A percentile compares a stretch with the other conserved stretches of the same genome.
These are phyloP conservation scores for Xylaria castorea DNA, from an alignment of 495 filamentous ascomycete species.

Conservation along the genomic window DNA sequence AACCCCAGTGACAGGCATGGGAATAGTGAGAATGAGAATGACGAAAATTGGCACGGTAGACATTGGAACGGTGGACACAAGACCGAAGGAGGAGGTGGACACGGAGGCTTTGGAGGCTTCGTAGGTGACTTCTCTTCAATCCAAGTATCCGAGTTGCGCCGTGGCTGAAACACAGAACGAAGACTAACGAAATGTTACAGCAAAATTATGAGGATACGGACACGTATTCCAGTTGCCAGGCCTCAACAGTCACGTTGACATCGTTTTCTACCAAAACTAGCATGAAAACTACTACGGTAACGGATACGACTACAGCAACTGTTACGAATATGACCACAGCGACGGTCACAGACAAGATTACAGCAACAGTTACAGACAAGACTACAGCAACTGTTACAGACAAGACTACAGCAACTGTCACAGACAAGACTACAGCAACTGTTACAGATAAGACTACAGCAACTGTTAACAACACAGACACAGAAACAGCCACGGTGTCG, in stretches of 20 bases:
- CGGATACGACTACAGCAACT: slow-evolving; percentile 9
- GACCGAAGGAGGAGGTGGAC: neutral
- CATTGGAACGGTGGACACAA: neutral
- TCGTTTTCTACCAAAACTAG: neutral
- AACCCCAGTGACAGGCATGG: neutral
- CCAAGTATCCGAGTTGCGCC: neutral
- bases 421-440: neutral
- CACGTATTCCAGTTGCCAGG: neutral
- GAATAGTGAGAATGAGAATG: neutral
- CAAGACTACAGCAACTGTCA: neutral
- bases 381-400: slow-evolving; percentile 15
- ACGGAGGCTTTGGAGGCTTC: slow-evolving; percentile 1
- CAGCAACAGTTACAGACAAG: neutral
- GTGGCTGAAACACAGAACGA: neutral
- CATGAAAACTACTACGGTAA: slow-evolving; percentile 7
- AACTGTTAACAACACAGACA: slow-evolving; percentile 4
- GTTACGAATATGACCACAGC: neutral
- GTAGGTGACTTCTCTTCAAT: neutral
- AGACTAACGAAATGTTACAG: neutral
- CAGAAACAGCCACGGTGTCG: slow-evolving; percentile 20
- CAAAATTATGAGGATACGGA: neutral
- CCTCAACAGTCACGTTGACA: slow-evolving; percentile 7
- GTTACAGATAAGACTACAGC: neutral
- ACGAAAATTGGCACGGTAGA: neutral
- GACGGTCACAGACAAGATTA: neutral